Base-by-base conservation (phyloP, 352 stramenopile species). In the Globisporangium iwayamae region DNA sequence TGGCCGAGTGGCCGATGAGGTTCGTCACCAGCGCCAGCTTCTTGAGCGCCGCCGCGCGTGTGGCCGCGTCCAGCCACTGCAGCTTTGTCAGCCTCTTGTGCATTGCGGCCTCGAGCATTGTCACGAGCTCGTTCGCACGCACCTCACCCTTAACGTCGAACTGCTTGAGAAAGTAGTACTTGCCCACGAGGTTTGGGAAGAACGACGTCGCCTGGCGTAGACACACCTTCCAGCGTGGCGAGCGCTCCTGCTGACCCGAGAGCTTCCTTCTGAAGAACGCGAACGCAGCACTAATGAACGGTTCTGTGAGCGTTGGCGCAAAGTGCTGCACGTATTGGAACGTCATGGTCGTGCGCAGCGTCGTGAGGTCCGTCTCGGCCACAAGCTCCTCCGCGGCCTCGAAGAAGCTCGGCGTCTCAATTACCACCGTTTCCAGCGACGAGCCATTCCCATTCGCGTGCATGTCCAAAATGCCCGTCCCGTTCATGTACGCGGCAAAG, bases 211-310 rank as follows among this genome's bases (percentile, higher is more conserved):
- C 79, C 6, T 71, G 72, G 13, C 65, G 70, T 60, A 98, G 80
- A 65, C 89, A 96, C 20, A 93, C 74, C 63, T 98, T 98, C 87
- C 91, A 96, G 9, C 92, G 80, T 38, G 85, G 87, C n/a, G 93
- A 84, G 50, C 90, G 90, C 56, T 87, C 74, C 56, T 93, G 72
- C 50, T 97, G 94, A 0, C 94, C 94, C 1, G 73, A 69, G 1
- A 98, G 65, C 2, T 68, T 87, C 18, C 73, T 65, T 7, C 80
- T 76, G 63, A 93, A 97, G 68, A 98, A 98, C 3, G 89, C 79
- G 66, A 98, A 98, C 13, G 83, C 78, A 1, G 87, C 87, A n/a
- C 91, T 69, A 8, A 97, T 77, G 52, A 98, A 98, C 8, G 78
- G 66, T 50, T 91, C 76, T 55, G 80, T 83, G 2, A 93, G 67